Conservation (phyloP, 1,284 basidiomycete species). For the Laetiporus sulphureus region DNA sequence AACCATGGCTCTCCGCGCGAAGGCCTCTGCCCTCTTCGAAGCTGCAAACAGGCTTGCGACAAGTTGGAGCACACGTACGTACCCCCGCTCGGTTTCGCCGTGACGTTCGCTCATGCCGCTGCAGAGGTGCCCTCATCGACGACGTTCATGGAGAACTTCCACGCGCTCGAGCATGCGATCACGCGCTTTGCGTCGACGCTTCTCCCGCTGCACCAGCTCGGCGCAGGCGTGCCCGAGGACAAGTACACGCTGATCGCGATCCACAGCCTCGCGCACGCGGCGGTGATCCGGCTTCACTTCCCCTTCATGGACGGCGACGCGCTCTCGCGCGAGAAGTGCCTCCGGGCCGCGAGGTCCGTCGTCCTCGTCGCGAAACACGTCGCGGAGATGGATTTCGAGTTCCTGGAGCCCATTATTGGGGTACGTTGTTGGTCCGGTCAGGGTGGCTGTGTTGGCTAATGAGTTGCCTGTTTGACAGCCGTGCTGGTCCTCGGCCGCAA, state of each 20-base stretch:
- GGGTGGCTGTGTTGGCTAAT: slow-evolving; percentile 7
- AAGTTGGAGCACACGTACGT: slow-evolving; percentile 54
- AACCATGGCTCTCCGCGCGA: slow-evolving; percentile 55
- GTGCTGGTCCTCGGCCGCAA: slow-evolving; percentile 64
- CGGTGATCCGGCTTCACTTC: slow-evolving; percentile 62
- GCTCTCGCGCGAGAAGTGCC: slow-evolving; percentile 56
- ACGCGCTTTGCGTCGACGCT: slow-evolving; percentile 54
- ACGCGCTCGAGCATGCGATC: slow-evolving; percentile 55
- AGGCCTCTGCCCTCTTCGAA: slow-evolving; percentile 69
- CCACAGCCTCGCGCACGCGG: slow-evolving; percentile 60
- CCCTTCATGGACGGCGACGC: slow-evolving; percentile 54
- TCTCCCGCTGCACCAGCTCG: slow-evolving; percentile 58
- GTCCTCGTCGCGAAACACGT: slow-evolving; percentile 55
- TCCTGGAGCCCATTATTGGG: slow-evolving; percentile 67
- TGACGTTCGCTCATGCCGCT: slow-evolving; percentile 10
- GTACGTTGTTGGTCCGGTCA: slow-evolving; percentile 34
- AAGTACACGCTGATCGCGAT: slow-evolving; percentile 51
- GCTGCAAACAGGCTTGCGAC: slow-evolving; percentile 54
- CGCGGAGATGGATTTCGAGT: slow-evolving; percentile 55
- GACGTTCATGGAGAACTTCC: slow-evolving; percentile 49
- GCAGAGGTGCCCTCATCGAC: slow-evolving; percentile 37
- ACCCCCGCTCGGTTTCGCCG: slow-evolving; percentile 9
- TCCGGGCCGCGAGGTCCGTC: slow-evolving; percentile 51
- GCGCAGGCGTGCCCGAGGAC: slow-evolving; percentile 48
- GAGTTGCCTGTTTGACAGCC: slow-evolving; percentile 33